Evolutionary conservation across 1,284 basidiomycete genomes (phyloP), one percentile per base, ranked within the genome.

Genomic region (Coniophora puteana): DNA sequence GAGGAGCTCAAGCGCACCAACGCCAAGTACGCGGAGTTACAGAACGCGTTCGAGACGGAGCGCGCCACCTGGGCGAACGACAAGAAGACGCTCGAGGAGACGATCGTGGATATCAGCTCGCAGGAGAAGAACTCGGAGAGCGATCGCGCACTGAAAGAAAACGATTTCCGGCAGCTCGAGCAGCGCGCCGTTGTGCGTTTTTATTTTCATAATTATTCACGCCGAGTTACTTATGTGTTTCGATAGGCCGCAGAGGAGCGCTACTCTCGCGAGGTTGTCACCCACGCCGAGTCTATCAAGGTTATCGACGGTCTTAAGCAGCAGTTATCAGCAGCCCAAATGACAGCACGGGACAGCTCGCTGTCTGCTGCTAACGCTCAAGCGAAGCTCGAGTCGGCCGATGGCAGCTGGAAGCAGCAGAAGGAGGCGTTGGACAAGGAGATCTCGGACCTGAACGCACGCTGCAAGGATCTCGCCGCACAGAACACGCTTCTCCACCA

Each of bases 241-340:
- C 17, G 13, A 2, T 41, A 89, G 78, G 76, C 82, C 49, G 88
- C 89, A 1, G 88, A 93, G 58, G 81, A 86, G 42, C 80, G 84
- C 43, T 93, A 92, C 52, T 76, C 83, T 14, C 73, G 81, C 29
- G 89, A 91, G 55, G 75, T 93, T n/a, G 63, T 93, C 20, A 71
- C 85, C 1, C 91, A 93, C 59, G 90, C 89, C 0, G 83, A 91
- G 36, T 75, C 86, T 2, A 82, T 93, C 68, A 89, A 89, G 63
- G 53, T 69, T 6, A 71, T 89, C 14, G 77, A 83, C 14, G 66
- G 62, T 11, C 68, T 91, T 45, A 85, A 82, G 59, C 69, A 76
- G 43, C 77, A 89, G 36, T 67, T 92, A 3, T 56, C 67, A 10
- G 56, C 64, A 18, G 62, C 71, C 10, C 79, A 82, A 52, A 57